These are phyloP conservation scores for Stromatinia cepivora DNA, from an alignment of 2,329 filamentous ascomycete species.

Conservation along the genomic window DNA sequence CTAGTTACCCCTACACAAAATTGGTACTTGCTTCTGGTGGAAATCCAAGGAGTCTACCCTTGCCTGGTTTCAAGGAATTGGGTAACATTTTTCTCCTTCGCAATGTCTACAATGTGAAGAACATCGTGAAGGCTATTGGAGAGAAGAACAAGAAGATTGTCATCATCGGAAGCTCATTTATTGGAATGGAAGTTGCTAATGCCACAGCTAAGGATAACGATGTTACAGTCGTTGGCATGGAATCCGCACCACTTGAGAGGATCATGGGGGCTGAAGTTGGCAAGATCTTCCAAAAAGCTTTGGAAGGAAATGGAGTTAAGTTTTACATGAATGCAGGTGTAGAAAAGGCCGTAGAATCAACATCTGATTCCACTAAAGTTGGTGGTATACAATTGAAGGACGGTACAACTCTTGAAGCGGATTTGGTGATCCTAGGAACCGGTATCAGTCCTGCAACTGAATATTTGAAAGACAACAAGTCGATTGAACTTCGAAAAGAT, in stretches of 20 bases:
- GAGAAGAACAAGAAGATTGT: slow-evolving; percentile 89
- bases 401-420: slow-evolving; percentile 79
- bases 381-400: slow-evolving; percentile 82
- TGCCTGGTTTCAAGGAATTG: slow-evolving; percentile 83
- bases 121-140: slow-evolving; percentile 77
- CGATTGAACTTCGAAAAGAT: slow-evolving; percentile 72
- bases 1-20: slow-evolving; percentile 70
- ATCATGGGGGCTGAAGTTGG: slow-evolving; percentile 84
- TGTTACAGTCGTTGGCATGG: slow-evolving; percentile 87
- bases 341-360: slow-evolving; percentile 75
- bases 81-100: slow-evolving; percentile 86
- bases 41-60: slow-evolving; percentile 69
- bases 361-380: slow-evolving; percentile 67
- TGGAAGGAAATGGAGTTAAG: slow-evolving; percentile 85
- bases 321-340: slow-evolving; percentile 82
- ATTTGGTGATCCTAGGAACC: slow-evolving; percentile 88
- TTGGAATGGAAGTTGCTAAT: slow-evolving; percentile 96
- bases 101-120: slow-evolving; percentile 72
- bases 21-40: slow-evolving; percentile 89
- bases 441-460: slow-evolving; percentile 85
- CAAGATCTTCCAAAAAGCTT: slow-evolving; percentile 70
- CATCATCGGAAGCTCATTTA: slow-evolving; percentile 90
- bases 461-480: slow-evolving; percentile 72
- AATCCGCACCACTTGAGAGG: slow-evolving; percentile 78
- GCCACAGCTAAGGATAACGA: slow-evolving; percentile 76